phyloP scores from a whole-genome alignment of 768 basidiomycete genomes.

The Serendipita sp. region DNA sequence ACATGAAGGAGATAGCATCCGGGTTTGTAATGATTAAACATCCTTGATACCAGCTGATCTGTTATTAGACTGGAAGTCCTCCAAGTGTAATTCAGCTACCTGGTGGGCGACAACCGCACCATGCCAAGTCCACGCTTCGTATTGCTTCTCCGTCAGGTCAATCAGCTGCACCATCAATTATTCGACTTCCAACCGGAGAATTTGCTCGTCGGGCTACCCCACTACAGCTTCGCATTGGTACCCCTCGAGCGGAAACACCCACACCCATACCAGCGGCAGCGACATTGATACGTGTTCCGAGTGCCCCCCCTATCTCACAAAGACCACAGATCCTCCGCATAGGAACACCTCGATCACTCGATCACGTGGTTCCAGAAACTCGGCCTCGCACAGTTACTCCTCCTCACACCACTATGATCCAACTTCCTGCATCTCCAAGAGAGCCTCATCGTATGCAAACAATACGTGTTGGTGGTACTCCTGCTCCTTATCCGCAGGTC shows the following conservation, averaged over 20 bases:
- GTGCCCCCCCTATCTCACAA: not conserved
- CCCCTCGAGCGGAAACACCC: not conserved
- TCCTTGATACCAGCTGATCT: not conserved
- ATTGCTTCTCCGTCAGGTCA: not conserved
- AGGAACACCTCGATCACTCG: not conserved
- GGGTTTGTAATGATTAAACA: not conserved
- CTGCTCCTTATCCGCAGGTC: not conserved
- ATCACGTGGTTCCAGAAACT: not conserved
- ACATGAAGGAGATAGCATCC: not conserved
- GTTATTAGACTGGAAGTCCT: not conserved
- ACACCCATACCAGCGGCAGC: not conserved
- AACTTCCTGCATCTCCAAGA: not conserved
- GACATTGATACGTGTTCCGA: not conserved
- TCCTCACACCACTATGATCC: not conserved
- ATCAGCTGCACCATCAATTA: not conserved
- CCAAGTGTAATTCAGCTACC: constrained; percentile 1
- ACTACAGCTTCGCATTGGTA: not conserved
- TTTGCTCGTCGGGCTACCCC: not conserved
- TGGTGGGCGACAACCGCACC: not conserved
- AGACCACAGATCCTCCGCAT: not conserved
- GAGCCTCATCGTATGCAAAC: not conserved
- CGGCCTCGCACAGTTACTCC: not conserved
- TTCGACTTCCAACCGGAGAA: not conserved
- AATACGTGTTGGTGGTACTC: not conserved
- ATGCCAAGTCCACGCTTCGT: not conserved